phyloP scores from a whole-genome alignment of 2,329 filamentous ascomycete species.

The Coniochaeta ligniaria region DNA sequence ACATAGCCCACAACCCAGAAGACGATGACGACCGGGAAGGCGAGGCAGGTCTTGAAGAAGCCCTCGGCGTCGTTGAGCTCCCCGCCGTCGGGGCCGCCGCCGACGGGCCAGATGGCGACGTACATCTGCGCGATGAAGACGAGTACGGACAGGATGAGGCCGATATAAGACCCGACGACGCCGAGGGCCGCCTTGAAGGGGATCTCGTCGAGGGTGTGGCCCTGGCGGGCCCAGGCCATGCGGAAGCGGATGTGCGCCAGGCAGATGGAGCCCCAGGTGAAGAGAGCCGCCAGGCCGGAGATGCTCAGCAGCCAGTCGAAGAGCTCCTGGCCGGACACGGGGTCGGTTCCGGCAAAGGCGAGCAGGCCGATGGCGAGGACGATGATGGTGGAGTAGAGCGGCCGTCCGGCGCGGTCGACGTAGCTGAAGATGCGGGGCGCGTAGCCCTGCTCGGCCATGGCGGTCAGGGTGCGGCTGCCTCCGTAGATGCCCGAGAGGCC shows the following conservation, averaged over 20 bases:
- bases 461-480: constrained; percentile 50
- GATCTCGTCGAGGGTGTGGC: constrained; percentile 58
- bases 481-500: constrained; percentile 53
- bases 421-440: constrained; percentile 50
- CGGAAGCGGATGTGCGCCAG: constrained; percentile 64
- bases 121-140: constrained; percentile 47
- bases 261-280: constrained; percentile 65
- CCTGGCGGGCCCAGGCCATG: constrained; percentile 51
- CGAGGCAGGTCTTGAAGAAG: constrained; percentile 50
- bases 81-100: constrained; percentile 10
- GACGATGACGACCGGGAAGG: constrained; percentile 42
- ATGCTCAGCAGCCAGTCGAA: constrained; percentile 62
- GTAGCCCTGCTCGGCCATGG: constrained; percentile 51
- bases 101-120: constrained; percentile 25
- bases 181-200: constrained; percentile 57
- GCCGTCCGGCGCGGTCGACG: constrained; percentile 51
- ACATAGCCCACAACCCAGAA: constrained; percentile 50
- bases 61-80: constrained; percentile 23
- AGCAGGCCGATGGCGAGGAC: constrained; percentile 43
- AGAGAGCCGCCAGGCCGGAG: constrained; percentile 57
- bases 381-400: constrained; percentile 39
- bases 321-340: constrained; percentile 33
- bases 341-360: constrained; percentile 38
- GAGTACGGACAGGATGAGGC: constrained; percentile 48
- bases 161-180: constrained; percentile 57